Base-by-base conservation (phyloP, 169 alveolate genomes). In the Plasmodium fragile region DNA sequence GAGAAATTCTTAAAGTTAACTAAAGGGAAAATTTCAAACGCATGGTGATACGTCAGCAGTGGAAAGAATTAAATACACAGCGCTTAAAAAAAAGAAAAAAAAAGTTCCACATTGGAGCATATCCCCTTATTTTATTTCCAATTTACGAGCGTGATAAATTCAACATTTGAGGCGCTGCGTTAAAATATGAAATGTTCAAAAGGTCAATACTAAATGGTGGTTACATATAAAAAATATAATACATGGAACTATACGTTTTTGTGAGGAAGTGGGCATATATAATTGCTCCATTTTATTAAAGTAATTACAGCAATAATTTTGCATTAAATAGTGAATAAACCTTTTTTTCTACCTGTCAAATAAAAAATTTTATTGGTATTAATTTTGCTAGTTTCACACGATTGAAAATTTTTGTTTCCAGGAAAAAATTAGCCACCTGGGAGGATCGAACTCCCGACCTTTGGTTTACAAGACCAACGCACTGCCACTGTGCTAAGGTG, bases 401-500 rank as follows among this genome's bases (percentile, higher is more conserved):
- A 45, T 11, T 13, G 55, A 2, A 45, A 49, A 0, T 13, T 49
- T 13, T 49, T 49, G 11, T 49, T 0, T 39, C n/a, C 0, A 16
- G 22, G 59, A 69, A 82, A 39, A 39, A 95, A 52, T 43, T 43
- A 97, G 98, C 98, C 98, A 96, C 97, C 98, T 96, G 97, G 97
- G 98, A 98, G 98, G 98, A 96, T 97, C 97, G 98, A 97, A 97
- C 98, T 98, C 98, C 97, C 97, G 98, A 97, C 98, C 97, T 97
- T 95, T 96, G 97, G 98, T 96, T 97, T 97, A 97, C 98, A 97
- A 97, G 98, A 96, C 98, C 97, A 96, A 96, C 96, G 98, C 98
- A 97, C 97, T 97, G 89, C 98, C 98, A 96, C 98, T 97, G 96
- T 97, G 98, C 98, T 97, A 97, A 96, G 96, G 96, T 96, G 98